These are phyloP conservation scores for Clarireedia paspali DNA, from an alignment of 2,329 filamentous ascomycete genomes.

Conservation along the genomic window DNA sequence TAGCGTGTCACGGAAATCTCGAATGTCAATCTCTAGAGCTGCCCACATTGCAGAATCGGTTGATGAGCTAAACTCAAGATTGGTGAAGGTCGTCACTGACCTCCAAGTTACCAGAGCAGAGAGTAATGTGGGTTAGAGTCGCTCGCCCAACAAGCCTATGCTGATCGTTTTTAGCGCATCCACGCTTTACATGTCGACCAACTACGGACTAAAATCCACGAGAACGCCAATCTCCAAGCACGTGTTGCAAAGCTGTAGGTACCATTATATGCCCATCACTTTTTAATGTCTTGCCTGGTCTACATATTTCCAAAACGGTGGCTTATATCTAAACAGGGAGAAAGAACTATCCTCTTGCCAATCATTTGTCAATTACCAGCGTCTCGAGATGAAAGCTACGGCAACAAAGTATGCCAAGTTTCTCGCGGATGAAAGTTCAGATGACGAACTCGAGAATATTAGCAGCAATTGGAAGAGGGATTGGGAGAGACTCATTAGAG, in stretches of 20 bases:
- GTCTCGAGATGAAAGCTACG: slow-evolving; percentile 54
- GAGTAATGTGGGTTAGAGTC: slow-evolving; percentile 39
- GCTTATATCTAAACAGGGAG: slow-evolving; percentile 35
- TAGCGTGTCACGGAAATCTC: not conserved
- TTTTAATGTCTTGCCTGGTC: slow-evolving; percentile 8
- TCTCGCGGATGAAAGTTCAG: slow-evolving; percentile 38
- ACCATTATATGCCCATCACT: slow-evolving; percentile 14
- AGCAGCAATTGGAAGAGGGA: slow-evolving; percentile 56
- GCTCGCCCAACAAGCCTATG: slow-evolving; percentile 6
- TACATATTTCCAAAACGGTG: not conserved
- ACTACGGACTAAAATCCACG: slow-evolving; percentile 48
- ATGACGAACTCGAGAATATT: slow-evolving; percentile 49
- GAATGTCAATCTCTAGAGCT: slow-evolving; percentile 28
- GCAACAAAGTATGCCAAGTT: slow-evolving; percentile 48
- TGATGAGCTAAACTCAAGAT: slow-evolving; percentile 41
- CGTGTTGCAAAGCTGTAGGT: slow-evolving; percentile 49
- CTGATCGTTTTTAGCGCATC: slow-evolving; percentile 41
- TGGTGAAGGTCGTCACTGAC: slow-evolving; percentile 42
- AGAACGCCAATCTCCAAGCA: slow-evolving; percentile 52
- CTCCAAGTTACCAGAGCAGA: slow-evolving; percentile 51
- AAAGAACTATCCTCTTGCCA: slow-evolving; percentile 48
- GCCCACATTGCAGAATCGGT: slow-evolving; percentile 32
- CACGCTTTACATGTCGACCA: slow-evolving; percentile 52
- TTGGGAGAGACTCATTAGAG: slow-evolving; percentile 44
- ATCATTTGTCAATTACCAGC: slow-evolving; percentile 52